phyloP scores from a whole-genome alignment of 2,329 filamentous ascomycete species.

The Cercospora citrullina region DNA sequence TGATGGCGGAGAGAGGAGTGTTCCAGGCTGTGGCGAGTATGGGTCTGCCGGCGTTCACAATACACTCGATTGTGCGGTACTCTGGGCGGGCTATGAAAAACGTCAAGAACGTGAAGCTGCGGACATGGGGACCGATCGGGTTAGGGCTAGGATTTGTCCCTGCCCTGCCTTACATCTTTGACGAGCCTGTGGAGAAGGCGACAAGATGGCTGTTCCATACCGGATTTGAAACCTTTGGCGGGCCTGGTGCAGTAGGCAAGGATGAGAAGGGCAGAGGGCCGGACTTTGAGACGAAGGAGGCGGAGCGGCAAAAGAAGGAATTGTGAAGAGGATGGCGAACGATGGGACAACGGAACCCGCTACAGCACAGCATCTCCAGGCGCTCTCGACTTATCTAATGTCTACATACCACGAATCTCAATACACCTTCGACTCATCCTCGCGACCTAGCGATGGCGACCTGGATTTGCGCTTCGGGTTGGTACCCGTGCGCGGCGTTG shows the following conservation, averaged over 20 bases:
- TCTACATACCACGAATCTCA: slow-evolving; percentile 2
- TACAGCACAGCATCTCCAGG: not conserved
- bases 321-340: not conserved
- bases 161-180: slow-evolving; percentile 79
- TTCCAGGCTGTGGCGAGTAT: slow-evolving; percentile 92
- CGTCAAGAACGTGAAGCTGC: slow-evolving; percentile 69
- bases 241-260: slow-evolving; percentile 56
- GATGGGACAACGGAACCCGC: not conserved
- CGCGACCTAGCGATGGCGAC: not conserved
- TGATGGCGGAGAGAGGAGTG: slow-evolving; percentile 86
- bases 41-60: slow-evolving; percentile 90
- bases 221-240: slow-evolving; percentile 73
- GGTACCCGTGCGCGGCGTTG: not conserved
- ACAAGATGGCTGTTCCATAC: slow-evolving; percentile 90
- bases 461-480: not conserved
- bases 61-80: slow-evolving; percentile 89
- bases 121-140: slow-evolving; percentile 90
- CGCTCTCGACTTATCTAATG: slow-evolving; percentile 4
- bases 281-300: slow-evolving; percentile 16
- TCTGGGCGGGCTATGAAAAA: slow-evolving; percentile 83
- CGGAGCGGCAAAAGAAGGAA: slow-evolving; percentile 5
- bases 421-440: not conserved
- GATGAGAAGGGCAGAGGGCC: slow-evolving; percentile 41
- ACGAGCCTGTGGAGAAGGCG: slow-evolving; percentile 87
- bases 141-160: slow-evolving; percentile 68